Base-by-base conservation (phyloP, 2,329 filamentous ascomycete species). In the Aspergillus chevalieri region DNA sequence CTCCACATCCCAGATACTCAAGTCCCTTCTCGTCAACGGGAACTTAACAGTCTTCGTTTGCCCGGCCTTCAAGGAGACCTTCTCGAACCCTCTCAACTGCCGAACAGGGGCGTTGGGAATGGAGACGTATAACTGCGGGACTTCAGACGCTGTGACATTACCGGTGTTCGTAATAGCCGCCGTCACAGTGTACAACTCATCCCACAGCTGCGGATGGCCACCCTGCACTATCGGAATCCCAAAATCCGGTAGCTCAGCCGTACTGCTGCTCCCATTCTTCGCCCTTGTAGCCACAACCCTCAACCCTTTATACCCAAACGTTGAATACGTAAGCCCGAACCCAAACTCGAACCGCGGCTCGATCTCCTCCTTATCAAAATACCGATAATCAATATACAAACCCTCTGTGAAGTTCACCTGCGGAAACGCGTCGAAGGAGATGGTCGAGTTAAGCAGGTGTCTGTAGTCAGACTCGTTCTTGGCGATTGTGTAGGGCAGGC, bases 401-500 rank as follows among this genome's bases (percentile, higher is more conserved):
- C 52, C 51, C 44, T 59, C 57, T 19, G 51, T 49, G 24, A 57
- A 52, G 50, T 50, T 52, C 6, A 45, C 47, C 17, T 57, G 55
- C 52, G 39, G 39, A 6, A 42, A 42, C 12, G 39, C 39, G 19
- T 42, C 19, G 39, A 42, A 42, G 9, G 39, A 19, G 39, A 42
- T 54, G 50, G 52, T 56, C 50, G 39, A 21, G 39, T 42, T 42
- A 9, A 42, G 19, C 51, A 24, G 5, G 43, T 43, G 17, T 47
- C 53, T 53, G 61, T 91, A 93, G 59, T 85, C 82, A 55, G 79
- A 76, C n/a, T 78, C 78, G 2, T 80, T 80, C 33, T 77, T 75
- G 14, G 86, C 89, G 78, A 89, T 86, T 6, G 89, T 93, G 69
- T 94, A 95, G 4, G 87, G 85, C 0, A 86, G 80, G 56, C 89